Percentiles rank a stretch among this genome's conserved stretches.
Conservation (phyloP, 495 filamentous ascomycete species). For the Aspergillus indologenus region DNA sequence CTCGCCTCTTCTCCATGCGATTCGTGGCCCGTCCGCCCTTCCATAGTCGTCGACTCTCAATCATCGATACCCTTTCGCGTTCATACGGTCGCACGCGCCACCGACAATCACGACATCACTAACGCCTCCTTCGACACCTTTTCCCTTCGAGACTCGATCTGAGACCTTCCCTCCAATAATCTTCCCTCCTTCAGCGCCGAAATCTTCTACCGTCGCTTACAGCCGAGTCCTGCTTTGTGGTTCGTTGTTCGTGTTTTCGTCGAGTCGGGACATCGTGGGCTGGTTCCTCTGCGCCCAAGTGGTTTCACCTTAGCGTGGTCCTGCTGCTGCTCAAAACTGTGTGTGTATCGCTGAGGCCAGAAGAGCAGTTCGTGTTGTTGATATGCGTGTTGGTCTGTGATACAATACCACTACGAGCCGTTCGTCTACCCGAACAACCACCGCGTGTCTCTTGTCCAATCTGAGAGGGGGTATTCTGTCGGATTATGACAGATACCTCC, state of each 20-base stretch:
- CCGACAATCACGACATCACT: constrained; percentile 16
- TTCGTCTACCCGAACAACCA: constrained; percentile 12
- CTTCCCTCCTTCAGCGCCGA: neutral
- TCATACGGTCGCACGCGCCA: constrained; percentile 29
- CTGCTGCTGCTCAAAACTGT: constrained; percentile 1
- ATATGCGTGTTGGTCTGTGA: constrained; percentile 39
- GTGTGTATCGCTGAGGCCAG: constrained; percentile 1
- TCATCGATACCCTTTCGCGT: constrained; percentile 21
- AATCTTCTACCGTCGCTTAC: neutral
- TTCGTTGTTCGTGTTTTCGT: neutral
- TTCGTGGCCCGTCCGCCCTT: constrained; percentile 30
- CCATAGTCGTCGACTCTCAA: constrained; percentile 24
- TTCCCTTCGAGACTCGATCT: neutral
- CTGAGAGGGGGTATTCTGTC: constrained; percentile 60
- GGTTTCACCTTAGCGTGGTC: neutral
- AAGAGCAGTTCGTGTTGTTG: constrained; percentile 15
- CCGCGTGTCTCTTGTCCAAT: constrained; percentile 27
- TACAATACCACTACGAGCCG: constrained; percentile 18
- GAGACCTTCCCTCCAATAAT: neutral
- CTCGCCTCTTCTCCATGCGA: constrained; percentile 37
- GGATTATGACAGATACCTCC: constrained; percentile 93
- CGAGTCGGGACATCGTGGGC: neutral
- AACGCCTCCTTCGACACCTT: constrained; percentile 16
- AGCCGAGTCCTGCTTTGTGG: neutral
- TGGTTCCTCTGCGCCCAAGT: neutral